A percentile compares a stretch with the other conserved stretches of the same genome.
Evolutionary conservation across 2,329 filamentous ascomycete species (phyloP).

Genomic region (Pseudogymnoascus sp.): DNA sequence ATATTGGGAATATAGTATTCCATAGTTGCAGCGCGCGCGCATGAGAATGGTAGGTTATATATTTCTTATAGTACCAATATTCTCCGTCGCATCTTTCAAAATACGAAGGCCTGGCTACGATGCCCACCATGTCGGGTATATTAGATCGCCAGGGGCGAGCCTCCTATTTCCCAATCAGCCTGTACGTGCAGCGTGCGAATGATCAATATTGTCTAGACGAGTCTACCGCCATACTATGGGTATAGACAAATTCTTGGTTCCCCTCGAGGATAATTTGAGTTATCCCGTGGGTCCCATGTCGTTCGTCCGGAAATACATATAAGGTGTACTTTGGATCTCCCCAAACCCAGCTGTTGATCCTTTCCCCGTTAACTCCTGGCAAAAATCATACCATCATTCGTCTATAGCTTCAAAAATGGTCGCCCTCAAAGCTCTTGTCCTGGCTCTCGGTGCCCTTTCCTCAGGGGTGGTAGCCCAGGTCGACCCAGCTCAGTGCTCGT

Average conservation of each 20-base stretch:
- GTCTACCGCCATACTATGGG: not conserved
- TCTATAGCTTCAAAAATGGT: conserved; percentile 7
- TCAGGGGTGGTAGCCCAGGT: not conserved
- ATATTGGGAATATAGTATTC: conserved; percentile 9
- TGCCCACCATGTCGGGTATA: not conserved
- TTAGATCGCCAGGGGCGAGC: conserved; percentile 4
- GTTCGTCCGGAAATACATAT: not conserved
- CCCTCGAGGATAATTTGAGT: not conserved
- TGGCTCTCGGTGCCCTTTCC: not conserved
- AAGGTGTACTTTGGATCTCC: not conserved
- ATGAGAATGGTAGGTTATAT: not conserved
- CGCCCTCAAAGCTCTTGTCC: not conserved
- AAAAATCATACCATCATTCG: not conserved
- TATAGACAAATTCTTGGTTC: not conserved
- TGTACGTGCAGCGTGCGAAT: not conserved
- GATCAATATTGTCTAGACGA: not conserved
- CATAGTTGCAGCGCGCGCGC: not conserved
- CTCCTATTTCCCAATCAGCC: not conserved
- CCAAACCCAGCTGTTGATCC: not conserved
- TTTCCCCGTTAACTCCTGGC: not conserved
- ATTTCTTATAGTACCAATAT: conserved; percentile 4
- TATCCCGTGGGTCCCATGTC: not conserved
- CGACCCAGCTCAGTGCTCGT: not conserved
- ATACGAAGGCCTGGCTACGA: not conserved
- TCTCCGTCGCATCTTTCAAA: not conserved